These are phyloP conservation scores for Malus fusca DNA, from an alignment of 306 rosid genomes.

Conservation along the genomic window DNA sequence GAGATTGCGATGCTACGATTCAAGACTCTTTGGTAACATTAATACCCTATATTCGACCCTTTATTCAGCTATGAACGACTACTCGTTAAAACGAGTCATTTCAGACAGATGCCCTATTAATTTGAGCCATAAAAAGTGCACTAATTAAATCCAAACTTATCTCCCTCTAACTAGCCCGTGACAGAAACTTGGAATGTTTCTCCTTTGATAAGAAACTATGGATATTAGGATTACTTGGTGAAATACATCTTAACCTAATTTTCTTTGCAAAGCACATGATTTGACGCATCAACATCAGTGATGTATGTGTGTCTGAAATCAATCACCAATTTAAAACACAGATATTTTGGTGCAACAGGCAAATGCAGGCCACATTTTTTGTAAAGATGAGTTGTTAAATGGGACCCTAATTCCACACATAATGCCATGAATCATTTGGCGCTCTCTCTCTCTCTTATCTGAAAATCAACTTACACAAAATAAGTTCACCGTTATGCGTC, in stretches of 20 bases:
- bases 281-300: constrained; percentile 1
- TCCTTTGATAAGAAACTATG: neutral
- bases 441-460: constrained; percentile 16
- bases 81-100: too few relatives aligned
- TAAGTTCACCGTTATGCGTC: rapidly evolving
- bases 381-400: constrained; percentile 33
- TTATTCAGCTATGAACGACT: too few relatives aligned
- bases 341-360: constrained; percentile 45
- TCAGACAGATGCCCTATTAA: too few relatives aligned
- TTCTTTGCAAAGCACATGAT: neutral
- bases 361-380: constrained; percentile 44
- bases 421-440: constrained; percentile 35
- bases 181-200: neutral
- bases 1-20: neutral
- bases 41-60: neutral
- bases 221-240: constrained; percentile 14
- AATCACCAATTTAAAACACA: constrained; percentile 4
- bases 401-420: constrained; percentile 40
- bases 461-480: too few relatives aligned
- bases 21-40: neutral
- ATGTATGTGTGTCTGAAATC: constrained; percentile 9
- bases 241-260: neutral
- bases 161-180: neutral
- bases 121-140: too few relatives aligned
- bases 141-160: too few relatives aligned